Base-by-base conservation (phyloP, 441 rosid genomes). In the Pelargonium fulgidum region DNA sequence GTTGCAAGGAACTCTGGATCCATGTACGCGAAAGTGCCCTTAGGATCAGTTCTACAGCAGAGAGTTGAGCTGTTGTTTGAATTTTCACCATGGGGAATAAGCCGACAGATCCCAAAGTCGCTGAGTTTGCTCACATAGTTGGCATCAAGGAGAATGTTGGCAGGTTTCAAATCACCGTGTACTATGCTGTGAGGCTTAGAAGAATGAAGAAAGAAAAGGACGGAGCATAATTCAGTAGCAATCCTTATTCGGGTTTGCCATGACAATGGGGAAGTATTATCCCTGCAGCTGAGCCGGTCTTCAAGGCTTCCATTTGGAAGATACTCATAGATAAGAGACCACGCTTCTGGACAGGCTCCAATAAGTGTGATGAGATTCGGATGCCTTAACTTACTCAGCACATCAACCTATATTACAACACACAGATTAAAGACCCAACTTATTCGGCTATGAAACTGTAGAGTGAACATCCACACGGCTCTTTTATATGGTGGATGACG, bases 331-430 rank as follows among this genome's bases (percentile, higher is more conserved):
- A 94, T 66, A 17, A 94, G 99, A 79, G 87, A 72, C 85, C 89
- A 90, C 14, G 83, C 87, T 62, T 94, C 97, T 14, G 97, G 97
- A 78, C 97, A 94, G 67, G 95, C 84, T 78, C 99, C 99, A 69
- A 94, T 69, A 3, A 94, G 88, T 26, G 91, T 86, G 64, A 94
- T 86, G 59, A 94, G 82, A 83, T 94, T 89, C 36, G 97, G 99
- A 81, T 94, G 99, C 76, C 97, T 84, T 80, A 85, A 79, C 80
- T 89, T 94, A 81, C 96, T 87, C 79, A 94, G 82, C 72, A 92
- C 82, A 69, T 86, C 89, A 74, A 91, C 93, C 99, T 93, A 87
- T 58, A 68, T 80, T 24, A 52, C 26, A 66, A 68, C 68, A 67
- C 70, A 52, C 17, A 76, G 62, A 69, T 22, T 47, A 13, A 59